Evolutionary conservation across 108 stramenopile species (phyloP).

Genomic region (Cyclotella choctawhatcheeana): DNA sequence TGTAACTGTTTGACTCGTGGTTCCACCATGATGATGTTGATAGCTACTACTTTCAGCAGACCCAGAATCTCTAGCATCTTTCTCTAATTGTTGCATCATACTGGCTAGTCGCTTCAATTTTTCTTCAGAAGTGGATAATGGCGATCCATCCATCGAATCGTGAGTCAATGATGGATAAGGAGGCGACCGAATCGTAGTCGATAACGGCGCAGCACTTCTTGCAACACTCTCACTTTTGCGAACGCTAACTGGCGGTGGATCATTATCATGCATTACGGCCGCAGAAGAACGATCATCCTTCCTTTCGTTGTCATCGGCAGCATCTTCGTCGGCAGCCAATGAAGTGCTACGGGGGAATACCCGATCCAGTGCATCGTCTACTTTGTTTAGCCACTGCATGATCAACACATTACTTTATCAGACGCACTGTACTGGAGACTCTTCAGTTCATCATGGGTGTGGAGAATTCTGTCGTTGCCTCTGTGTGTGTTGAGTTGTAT

Average conservation of each 20-base stretch:
- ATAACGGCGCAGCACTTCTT: slow-evolving; percentile 11
- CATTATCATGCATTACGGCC: too few relatives aligned
- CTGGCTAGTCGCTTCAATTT: neutral
- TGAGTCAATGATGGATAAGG: too few relatives aligned
- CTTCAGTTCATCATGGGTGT: too few relatives aligned
- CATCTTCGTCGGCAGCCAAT: neutral
- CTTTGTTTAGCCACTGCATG: slow-evolving; percentile 61
- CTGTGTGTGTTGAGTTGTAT: too few relatives aligned
- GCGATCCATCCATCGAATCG: neutral
- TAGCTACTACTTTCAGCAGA: neutral
- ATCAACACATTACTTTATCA: too few relatives aligned
- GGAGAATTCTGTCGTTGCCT: too few relatives aligned
- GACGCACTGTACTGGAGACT: too few relatives aligned
- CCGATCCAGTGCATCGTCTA: slow-evolving; percentile 55
- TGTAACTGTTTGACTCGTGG: too few relatives aligned
- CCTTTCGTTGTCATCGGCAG: neutral
- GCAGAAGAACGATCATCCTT: neutral
- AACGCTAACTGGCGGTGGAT: neutral
- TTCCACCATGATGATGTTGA: too few relatives aligned
- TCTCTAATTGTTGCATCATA: slow-evolving; percentile 10
- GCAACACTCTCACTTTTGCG: neutral
- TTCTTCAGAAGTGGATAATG: neutral
- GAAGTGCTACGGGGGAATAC: slow-evolving; percentile 21
- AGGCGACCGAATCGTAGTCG: too few relatives aligned
- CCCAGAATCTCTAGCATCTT: neutral